phyloP scores from a whole-genome alignment of 768 basidiomycete genomes.

The Holtermanniella nyarrowii region DNA sequence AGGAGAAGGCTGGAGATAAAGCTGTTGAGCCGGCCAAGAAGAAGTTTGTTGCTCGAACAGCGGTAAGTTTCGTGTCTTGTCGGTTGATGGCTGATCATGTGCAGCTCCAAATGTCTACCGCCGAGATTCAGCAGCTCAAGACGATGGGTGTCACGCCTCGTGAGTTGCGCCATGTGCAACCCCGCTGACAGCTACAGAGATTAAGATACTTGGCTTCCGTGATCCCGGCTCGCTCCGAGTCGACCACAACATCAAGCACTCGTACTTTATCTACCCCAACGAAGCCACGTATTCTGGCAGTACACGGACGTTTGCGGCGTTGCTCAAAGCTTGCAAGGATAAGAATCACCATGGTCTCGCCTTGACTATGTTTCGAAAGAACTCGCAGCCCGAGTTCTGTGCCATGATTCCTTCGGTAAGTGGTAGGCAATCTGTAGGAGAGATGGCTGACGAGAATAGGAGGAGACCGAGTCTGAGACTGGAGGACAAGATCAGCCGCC shows the following conservation, averaged over 20 bases:
- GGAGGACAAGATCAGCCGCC: constrained; percentile 69
- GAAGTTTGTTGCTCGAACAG: constrained; percentile 25
- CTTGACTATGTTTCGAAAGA: constrained; percentile 57
- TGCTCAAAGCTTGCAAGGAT: constrained; percentile 69
- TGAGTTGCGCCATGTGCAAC: constrained; percentile 37
- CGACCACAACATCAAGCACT: constrained; percentile 87
- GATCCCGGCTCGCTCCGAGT: constrained; percentile 57
- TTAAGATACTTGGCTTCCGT: constrained; percentile 91
- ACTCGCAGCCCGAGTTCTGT: constrained; percentile 67
- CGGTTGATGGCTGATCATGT: neutral
- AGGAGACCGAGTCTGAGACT: constrained; percentile 50
- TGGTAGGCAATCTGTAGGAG: neutral
- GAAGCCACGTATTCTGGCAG: constrained; percentile 83
- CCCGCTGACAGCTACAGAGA: constrained; percentile 45
- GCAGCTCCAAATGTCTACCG: constrained; percentile 74
- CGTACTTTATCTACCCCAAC: constrained; percentile 81
- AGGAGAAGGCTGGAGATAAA: constrained; percentile 14
- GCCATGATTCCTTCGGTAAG: constrained; percentile 75
- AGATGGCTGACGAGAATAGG: constrained; percentile 48
- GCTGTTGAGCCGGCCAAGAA: constrained; percentile 4
- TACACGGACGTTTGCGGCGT: constrained; percentile 79
- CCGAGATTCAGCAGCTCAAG: constrained; percentile 70
- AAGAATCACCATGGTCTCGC: constrained; percentile 77
- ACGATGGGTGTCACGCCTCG: constrained; percentile 70
- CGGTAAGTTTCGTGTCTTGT: constrained; percentile 17